These are phyloP conservation scores for Chalaropsis thielavioides DNA, from an alignment of 2,329 filamentous ascomycete genomes.

Conservation along the genomic window DNA sequence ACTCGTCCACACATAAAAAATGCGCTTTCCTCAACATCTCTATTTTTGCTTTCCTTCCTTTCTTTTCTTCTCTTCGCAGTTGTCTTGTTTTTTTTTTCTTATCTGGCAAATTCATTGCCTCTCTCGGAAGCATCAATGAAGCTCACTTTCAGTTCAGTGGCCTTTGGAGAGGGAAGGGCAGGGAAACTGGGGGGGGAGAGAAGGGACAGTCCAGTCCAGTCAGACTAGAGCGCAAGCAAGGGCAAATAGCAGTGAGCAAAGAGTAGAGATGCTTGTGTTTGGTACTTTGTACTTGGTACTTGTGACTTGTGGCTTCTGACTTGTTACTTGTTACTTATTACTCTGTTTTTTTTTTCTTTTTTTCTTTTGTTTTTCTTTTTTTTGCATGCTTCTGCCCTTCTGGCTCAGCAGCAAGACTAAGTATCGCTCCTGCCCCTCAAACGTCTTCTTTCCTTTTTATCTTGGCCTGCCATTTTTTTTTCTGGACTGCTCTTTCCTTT, in stretches of 20 bases:
- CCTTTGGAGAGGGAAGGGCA: not conserved
- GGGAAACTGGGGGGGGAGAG: not conserved
- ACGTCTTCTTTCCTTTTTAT: not conserved
- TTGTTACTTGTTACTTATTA: too few relatives aligned
- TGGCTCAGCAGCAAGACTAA: too few relatives aligned
- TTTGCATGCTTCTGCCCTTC: too few relatives aligned
- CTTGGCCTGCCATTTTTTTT: not conserved
- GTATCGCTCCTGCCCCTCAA: too few relatives aligned
- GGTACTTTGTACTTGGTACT: not conserved
- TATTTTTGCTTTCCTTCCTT: not conserved
- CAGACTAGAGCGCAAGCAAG: not conserved
- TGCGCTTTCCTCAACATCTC: not conserved
- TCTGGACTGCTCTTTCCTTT: too few relatives aligned
- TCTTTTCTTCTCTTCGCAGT: too few relatives aligned
- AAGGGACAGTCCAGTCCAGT: not conserved
- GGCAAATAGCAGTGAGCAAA: too few relatives aligned
- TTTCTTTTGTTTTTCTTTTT: too few relatives aligned
- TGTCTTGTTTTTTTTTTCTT: not conserved
- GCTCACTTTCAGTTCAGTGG: not conserved
- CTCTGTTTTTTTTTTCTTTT: too few relatives aligned
- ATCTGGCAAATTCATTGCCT: not conserved
- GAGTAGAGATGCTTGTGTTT: not conserved
- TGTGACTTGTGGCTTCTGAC: too few relatives aligned
- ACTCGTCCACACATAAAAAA: not conserved
- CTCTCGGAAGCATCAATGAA: conserved; percentile 1